Conservation (phyloP, 805 yeast species). For the Wickerhamiella qilinensis region DNA sequence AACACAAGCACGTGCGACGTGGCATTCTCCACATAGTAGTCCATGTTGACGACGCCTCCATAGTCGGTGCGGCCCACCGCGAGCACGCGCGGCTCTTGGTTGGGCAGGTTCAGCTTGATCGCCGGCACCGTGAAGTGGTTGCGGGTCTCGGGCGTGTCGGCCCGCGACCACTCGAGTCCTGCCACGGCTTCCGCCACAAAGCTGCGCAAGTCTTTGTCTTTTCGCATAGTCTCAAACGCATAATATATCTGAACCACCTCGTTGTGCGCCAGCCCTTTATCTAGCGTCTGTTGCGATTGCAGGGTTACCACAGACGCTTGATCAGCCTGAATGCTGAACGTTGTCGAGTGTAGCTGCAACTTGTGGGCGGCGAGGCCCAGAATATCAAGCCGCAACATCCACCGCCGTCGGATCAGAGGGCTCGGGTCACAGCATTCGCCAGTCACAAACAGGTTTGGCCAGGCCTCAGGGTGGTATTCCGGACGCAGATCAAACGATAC, state of each 20-base stretch:
- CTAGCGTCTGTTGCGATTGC: not conserved
- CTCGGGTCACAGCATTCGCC: conserved; percentile 11
- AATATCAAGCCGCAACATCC: conserved; percentile 21
- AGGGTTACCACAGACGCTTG: conserved; percentile 1
- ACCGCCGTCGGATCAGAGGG: conserved; percentile 20
- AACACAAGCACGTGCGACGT: conserved; percentile 55
- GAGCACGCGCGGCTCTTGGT: conserved; percentile 16
- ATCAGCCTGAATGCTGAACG: not conserved
- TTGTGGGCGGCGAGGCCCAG: conserved; percentile 14
- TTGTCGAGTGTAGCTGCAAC: not conserved
- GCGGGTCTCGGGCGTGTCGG: conserved; percentile 6
- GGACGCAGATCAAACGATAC: conserved; percentile 24
- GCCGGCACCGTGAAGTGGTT: conserved; percentile 12
- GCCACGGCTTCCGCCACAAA: conserved; percentile 18
- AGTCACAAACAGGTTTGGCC: conserved; percentile 26
- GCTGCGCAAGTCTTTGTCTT: conserved; percentile 6
- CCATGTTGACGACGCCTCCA: conserved; percentile 9
- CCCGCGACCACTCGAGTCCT: conserved; percentile 19
- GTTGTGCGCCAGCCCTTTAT: conserved; percentile 4
- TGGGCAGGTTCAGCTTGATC: conserved; percentile 12
- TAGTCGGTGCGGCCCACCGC: conserved; percentile 4
- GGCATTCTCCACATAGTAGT: conserved; percentile 55
- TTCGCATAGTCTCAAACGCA: conserved; percentile 6
- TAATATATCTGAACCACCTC: not conserved
- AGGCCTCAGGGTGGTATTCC: conserved; percentile 17